Evolutionary conservation across 2,329 filamentous ascomycete species (phyloP), one percentile per base, ranked within the genome.

Genomic region (Claviceps sp.): DNA sequence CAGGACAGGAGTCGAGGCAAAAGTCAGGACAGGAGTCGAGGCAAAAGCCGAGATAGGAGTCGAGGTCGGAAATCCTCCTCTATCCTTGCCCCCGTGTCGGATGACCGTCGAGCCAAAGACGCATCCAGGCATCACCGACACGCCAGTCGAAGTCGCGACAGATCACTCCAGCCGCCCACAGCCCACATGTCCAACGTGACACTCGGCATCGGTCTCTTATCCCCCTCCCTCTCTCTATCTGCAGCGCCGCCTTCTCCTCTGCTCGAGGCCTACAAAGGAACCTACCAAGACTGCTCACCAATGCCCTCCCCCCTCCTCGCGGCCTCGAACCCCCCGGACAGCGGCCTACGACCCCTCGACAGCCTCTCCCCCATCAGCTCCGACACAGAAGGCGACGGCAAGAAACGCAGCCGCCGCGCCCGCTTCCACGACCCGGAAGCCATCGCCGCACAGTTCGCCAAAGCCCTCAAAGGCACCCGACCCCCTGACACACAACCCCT

Each of bases 271-370:
- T 97, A 97, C 68, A 85, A 84, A 56, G 91, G 91, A 41, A 95
- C 90, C 0, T 97, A 95, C 61, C 91, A 97, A 67, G 88, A 87
- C 53, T 87, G 94, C 60, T 95, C 90, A 0, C 90, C 91, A 0
- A 95, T 96, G 88, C 90, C 90, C 0, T 89, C 89, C 0, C 88
- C 90, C 0, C 72, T 90, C 24, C 73, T 83, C 60, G 62, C 81
- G 4, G 66, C 80, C 2, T 69, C 72, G 1, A 62, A 72, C 18
- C 52, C 58, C 47, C 67, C 73, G 34, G 72, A 76, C 38, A 73
- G 81, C 9, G 77, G 79, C 22, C 63, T 76, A 42, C 61, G 61
- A 13, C 56, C 69, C 30, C 59, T 77, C 26, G 77, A 81, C 40
- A 67, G 72, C 1, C 66, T 81, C 14, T 78, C 77, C 0, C 76